phyloP scores from a whole-genome alignment of 2,329 filamentous ascomycete genomes.

The Penicillium sp. region DNA sequence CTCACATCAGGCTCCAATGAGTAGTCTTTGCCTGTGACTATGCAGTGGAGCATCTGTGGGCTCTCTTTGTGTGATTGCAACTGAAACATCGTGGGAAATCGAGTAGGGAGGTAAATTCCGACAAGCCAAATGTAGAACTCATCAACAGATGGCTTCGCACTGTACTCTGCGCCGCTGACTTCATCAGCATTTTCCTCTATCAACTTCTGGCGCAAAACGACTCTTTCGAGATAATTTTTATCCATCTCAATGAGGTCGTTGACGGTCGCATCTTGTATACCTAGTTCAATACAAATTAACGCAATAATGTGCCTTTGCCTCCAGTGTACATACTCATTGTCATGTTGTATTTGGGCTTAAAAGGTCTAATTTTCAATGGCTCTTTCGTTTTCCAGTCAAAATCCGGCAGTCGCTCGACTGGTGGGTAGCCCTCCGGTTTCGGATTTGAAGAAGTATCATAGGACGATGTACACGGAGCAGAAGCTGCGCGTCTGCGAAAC shows the following conservation, averaged over 20 bases:
- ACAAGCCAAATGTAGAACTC: slow-evolving; percentile 1
- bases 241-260: not conserved
- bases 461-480: not conserved
- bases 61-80: not conserved
- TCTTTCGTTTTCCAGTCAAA: not conserved
- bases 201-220: not conserved
- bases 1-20: not conserved
- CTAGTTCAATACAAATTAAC: not conserved
- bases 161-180: not conserved
- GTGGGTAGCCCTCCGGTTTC: not conserved
- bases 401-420: not conserved
- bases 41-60: not conserved
- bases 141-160: not conserved
- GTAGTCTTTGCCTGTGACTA: not conserved
- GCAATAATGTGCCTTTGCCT: not conserved
- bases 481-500: not conserved
- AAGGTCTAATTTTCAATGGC: not conserved
- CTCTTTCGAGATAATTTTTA: not conserved
- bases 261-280: not conserved
- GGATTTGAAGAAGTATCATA: not conserved
- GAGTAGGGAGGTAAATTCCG: not conserved
- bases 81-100: not conserved
- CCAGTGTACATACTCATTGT: slow-evolving; percentile 1
- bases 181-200: not conserved
- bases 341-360: not conserved